These are phyloP conservation scores for Jimgerdemannia flammicorona DNA, from an alignment of 192 early-diverging fungal species.

Conservation along the genomic window DNA sequence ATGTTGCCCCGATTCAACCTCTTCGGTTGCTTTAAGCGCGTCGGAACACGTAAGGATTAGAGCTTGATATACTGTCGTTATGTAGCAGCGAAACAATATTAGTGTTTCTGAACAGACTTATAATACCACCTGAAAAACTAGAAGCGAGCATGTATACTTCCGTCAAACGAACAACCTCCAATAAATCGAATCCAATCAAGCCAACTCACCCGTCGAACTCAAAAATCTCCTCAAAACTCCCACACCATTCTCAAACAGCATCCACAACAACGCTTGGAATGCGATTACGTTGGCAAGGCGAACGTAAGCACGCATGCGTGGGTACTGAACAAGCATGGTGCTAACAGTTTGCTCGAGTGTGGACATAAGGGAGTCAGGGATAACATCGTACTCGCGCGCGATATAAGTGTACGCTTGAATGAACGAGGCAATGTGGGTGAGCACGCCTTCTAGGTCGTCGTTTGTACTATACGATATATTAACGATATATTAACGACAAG, in stretches of 20 bases:
- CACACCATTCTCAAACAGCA: conserved; percentile 45
- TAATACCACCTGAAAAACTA: background rate
- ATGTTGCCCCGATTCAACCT: background rate
- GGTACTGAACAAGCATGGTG: conserved; percentile 43
- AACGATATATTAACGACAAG: background rate
- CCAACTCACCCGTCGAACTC: conserved; percentile 36
- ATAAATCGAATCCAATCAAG: too few relatives aligned
- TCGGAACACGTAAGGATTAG: conserved; percentile 21
- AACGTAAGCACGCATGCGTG: conserved; percentile 38
- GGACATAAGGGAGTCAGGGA: conserved; percentile 41
- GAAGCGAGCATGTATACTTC: too few relatives aligned
- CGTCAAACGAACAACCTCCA: too few relatives aligned
- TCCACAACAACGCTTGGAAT: conserved; percentile 47
- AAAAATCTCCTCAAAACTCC: conserved; percentile 36
- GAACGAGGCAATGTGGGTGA: conserved; percentile 50
- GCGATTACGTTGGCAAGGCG: conserved; percentile 42
- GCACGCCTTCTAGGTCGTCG: conserved; percentile 32
- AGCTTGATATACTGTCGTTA: conserved; percentile 14
- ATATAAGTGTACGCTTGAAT: conserved; percentile 61
- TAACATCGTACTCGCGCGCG: conserved; percentile 36
- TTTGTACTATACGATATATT: conserved; percentile 25
- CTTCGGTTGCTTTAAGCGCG: background rate
- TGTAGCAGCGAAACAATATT: background rate
- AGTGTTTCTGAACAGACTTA: background rate
- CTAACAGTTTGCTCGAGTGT: conserved; percentile 40